Conservation (phyloP, 345 rosid species). For the Murraya paniculata region DNA sequence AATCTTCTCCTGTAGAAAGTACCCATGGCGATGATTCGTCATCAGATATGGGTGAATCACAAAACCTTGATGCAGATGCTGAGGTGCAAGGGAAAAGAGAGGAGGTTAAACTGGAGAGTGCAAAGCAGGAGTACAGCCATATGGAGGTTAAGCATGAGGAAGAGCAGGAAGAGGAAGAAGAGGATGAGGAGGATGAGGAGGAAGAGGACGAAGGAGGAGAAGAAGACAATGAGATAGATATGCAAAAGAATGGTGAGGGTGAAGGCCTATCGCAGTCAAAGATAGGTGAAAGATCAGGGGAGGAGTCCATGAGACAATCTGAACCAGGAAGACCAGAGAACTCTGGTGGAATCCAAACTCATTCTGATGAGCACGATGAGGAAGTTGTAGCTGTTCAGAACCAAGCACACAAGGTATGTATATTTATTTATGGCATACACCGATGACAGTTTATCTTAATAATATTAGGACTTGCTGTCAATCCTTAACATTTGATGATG, state of each 20-base stretch:
- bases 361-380: conserved; percentile 41
- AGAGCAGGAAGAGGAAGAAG: conserved; percentile 38
- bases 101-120: conserved; percentile 38
- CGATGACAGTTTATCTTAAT: no score
- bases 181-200: conserved; percentile 32
- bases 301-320: conserved; percentile 43
- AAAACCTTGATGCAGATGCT: conserved; percentile 56
- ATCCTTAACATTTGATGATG: no score
- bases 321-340: conserved; percentile 36
- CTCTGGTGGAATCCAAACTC: conserved; percentile 27
- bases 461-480: neutral
- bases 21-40: conserved; percentile 67
- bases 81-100: conserved; percentile 50
- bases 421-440: neutral
- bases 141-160: conserved; percentile 35
- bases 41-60: conserved; percentile 65
- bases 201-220: conserved; percentile 39
- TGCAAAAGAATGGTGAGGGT: conserved; percentile 33
- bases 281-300: conserved; percentile 30
- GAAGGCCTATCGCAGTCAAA: conserved; percentile 40
- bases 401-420: conserved; percentile 55
- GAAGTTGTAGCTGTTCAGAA: conserved; percentile 39
- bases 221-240: conserved; percentile 44
- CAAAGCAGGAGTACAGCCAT: conserved; percentile 41
- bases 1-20: conserved; percentile 58